Percentiles rank a stretch among this genome's conserved stretches.
Conservation (phyloP, 371 early-diverging fungal species). For the Circinella minor region DNA sequence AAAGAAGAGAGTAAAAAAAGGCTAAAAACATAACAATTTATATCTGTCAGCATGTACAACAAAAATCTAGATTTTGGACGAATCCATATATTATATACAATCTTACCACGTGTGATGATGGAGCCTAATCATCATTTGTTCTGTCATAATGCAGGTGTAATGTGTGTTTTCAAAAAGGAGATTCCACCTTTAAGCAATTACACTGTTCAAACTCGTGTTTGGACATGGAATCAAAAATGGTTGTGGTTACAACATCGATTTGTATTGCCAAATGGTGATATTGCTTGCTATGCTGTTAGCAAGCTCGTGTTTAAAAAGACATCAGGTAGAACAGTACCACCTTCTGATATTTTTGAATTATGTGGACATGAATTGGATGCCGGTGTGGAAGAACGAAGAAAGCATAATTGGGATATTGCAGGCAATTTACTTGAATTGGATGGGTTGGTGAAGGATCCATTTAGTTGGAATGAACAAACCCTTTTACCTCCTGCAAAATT, state of each 20-base stretch:
- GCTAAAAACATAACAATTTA: neutral
- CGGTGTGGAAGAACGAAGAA: slow-evolving; percentile 30
- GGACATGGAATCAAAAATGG: slow-evolving; percentile 68
- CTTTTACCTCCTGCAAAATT: slow-evolving; percentile 17
- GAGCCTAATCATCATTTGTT: slow-evolving; percentile 39
- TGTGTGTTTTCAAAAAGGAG: slow-evolving; percentile 58
- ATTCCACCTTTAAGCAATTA: slow-evolving; percentile 57
- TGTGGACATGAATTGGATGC: slow-evolving; percentile 40
- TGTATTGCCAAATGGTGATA: slow-evolving; percentile 21
- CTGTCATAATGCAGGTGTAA: slow-evolving; percentile 42
- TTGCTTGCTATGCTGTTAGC: slow-evolving; percentile 39
- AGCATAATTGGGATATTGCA: slow-evolving; percentile 28
- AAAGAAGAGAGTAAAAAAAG: neutral
- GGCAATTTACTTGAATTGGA: slow-evolving; percentile 29
- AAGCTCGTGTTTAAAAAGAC: slow-evolving; percentile 50
- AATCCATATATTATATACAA: slow-evolving; percentile 46
- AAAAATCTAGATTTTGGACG: slow-evolving; percentile 61
- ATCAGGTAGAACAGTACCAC: slow-evolving; percentile 46
- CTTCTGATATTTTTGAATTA: slow-evolving; percentile 34
- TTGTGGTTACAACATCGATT: slow-evolving; percentile 45
- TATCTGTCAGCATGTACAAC: slow-evolving; percentile 48
- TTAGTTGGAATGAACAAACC: slow-evolving; percentile 13
- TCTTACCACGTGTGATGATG: slow-evolving; percentile 50
- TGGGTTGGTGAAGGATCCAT: slow-evolving; percentile 25
- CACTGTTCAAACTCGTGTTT: slow-evolving; percentile 56